These are phyloP conservation scores for Calycina herbarum DNA, from an alignment of 2,329 filamentous ascomycete genomes.

Conservation along the genomic window DNA sequence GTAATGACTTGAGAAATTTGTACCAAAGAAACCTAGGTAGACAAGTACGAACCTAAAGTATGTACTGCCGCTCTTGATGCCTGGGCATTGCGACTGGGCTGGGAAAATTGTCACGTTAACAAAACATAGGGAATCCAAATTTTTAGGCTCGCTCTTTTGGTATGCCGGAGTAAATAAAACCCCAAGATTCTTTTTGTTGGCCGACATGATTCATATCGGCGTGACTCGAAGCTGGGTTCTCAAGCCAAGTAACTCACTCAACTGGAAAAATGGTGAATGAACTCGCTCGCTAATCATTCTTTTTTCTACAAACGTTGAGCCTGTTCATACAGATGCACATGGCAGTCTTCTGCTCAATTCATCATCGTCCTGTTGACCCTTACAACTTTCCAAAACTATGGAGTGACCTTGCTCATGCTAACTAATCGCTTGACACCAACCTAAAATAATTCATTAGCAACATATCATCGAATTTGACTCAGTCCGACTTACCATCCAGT, in stretches of 20 bases:
- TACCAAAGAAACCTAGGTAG: no score
- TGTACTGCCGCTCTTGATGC: no score
- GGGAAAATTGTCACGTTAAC: no score
- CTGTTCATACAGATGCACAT: conserved; percentile 2
- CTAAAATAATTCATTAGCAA: conserved; percentile 49
- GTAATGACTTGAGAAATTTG: no score
- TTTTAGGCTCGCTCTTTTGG: no score
- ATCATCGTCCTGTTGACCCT: not conserved
- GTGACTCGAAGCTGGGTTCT: not conserved
- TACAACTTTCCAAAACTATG: conserved; percentile 35
- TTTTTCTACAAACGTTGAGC: not conserved
- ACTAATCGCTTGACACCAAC: conserved; percentile 76
- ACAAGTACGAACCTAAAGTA: no score
- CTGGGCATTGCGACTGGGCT: no score
- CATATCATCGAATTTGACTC: conserved; percentile 6
- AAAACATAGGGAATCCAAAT: no score
- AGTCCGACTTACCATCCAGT: conserved; percentile 75
- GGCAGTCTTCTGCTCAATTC: not conserved
- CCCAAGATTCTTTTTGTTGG: not conserved
- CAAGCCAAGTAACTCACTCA: not conserved
- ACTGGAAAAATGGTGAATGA: not conserved
- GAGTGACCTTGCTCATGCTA: conserved; percentile 76
- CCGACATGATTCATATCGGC: not conserved
- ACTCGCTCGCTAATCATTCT: not conserved
- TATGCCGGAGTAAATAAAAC: no score